Evolutionary conservation across 306 rosid species (phyloP), one percentile per base, ranked within the genome.

Genomic region (Quercus mongolica): DNA sequence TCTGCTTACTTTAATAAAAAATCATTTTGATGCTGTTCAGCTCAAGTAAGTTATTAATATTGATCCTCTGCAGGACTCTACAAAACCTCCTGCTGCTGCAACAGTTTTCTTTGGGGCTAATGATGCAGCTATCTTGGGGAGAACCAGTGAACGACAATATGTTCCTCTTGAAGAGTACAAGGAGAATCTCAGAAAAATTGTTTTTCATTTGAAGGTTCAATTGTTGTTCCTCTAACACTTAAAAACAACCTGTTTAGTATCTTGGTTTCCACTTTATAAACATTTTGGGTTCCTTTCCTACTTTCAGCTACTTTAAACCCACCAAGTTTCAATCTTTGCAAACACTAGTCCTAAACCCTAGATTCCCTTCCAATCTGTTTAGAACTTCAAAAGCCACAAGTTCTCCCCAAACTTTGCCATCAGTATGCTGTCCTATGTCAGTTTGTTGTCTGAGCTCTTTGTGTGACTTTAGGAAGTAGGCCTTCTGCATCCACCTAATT

Each of bases 101-200:
- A 89, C 96, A 7, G 57, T 95, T 84, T 95, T 95, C 87, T 93
- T 93, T 73, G 99, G 99, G 70, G 97, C 99, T 76, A 95, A 95
- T 82, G 99, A 93, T 80, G 96, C 99, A 2, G 93, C 97, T 79
- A 18, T 93, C 73, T 72, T 61, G 6, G 97, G 97, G 71, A 85
- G 99, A 81, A 80, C 78, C 41, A 88, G 92, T 46, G 92, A 91
- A 86, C 77, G 79, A 25, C 94, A 87, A 76, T 94, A 93, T 79
- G 99, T 95, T 67, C 97, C 99, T 5, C 18, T 84, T 78, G 92
- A 89, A 61, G 98, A 92, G 74, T 95, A 75, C 81, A 91, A 91
- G 85, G 88, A 82, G 65, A 95, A 95, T 74, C 88, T 95, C 71
- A 87, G 86, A 86, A 91, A 85, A 74, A 71, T 90, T 5, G 92